A percentile compares a stretch with the other conserved stretches of the same genome.
Conservation (phyloP, 495 filamentous ascomycete genomes). For the Neurospora sp. region DNA sequence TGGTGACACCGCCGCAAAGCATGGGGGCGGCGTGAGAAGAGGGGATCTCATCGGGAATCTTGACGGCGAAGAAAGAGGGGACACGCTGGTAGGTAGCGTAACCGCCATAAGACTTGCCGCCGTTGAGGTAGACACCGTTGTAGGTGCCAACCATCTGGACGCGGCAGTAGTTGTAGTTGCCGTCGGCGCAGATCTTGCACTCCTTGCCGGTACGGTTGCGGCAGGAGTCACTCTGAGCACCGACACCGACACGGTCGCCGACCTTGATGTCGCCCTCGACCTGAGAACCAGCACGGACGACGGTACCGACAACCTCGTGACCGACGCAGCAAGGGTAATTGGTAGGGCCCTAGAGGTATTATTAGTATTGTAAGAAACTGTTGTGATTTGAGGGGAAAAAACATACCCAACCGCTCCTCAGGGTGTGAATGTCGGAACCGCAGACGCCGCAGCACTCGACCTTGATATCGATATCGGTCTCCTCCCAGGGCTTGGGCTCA, state of each 20-base stretch:
- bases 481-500: slow-evolving; percentile 67
- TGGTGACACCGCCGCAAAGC: slow-evolving; percentile 76
- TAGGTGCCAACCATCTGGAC: slow-evolving; percentile 52
- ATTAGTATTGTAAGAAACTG: background rate
- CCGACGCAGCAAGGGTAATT: slow-evolving; percentile 67
- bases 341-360: slow-evolving; percentile 36
- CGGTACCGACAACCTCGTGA: slow-evolving; percentile 77
- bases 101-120: slow-evolving; percentile 51
- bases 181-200: slow-evolving; percentile 58
- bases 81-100: slow-evolving; percentile 66
- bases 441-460: slow-evolving; percentile 81
- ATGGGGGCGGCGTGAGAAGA: slow-evolving; percentile 61
- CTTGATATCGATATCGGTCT: slow-evolving; percentile 68
- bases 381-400: background rate
- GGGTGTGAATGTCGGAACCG: slow-evolving; percentile 66
- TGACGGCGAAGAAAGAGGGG: slow-evolving; percentile 65
- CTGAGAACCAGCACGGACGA: slow-evolving; percentile 56
- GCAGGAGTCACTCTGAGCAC: slow-evolving; percentile 68
- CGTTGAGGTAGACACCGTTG: slow-evolving; percentile 53
- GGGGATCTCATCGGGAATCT: slow-evolving; percentile 55
- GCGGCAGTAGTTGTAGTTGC: slow-evolving; percentile 61
- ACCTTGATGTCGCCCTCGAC: slow-evolving; percentile 47
- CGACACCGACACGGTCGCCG: slow-evolving; percentile 79
- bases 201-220: slow-evolving; percentile 37
- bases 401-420: slow-evolving; percentile 59